Evolutionary conservation across 1,284 basidiomycete genomes (phyloP).

Genomic region (Pseudozyma sp.): DNA sequence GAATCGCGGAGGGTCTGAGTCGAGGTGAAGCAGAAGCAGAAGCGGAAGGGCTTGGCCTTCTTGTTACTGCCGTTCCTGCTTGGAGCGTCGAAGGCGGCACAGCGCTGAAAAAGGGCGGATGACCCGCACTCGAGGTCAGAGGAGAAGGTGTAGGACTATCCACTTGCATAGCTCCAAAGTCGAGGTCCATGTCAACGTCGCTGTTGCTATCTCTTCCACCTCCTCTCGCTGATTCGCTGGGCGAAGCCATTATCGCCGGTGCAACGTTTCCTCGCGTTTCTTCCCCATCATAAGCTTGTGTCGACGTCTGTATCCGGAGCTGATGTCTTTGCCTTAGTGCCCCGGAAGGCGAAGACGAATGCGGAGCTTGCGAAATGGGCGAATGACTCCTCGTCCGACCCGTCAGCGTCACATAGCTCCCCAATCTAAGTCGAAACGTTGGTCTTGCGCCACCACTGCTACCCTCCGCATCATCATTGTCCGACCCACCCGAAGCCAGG

Average conservation of each 20-base stretch:
- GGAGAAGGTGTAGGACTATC: slow-evolving; percentile 32
- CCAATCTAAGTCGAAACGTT: slow-evolving; percentile 24
- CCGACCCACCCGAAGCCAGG: slow-evolving; percentile 29
- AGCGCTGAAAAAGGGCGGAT: slow-evolving; percentile 8
- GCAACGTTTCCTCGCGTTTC: too few relatives aligned
- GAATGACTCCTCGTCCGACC: slow-evolving; percentile 13
- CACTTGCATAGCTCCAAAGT: slow-evolving; percentile 44
- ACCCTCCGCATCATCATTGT: slow-evolving; percentile 23
- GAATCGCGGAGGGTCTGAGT: background rate
- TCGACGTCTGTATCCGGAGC: slow-evolving; percentile 18
- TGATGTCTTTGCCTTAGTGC: slow-evolving; percentile 17
- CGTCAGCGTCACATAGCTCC: slow-evolving; percentile 22
- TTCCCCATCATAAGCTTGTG: background rate
- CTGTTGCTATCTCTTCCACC: slow-evolving; percentile 23
- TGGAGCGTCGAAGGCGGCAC: too few relatives aligned
- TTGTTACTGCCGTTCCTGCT: too few relatives aligned
- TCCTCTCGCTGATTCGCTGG: background rate
- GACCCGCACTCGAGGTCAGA: background rate
- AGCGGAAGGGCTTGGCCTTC: background rate
- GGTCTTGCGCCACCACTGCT: slow-evolving; percentile 5
- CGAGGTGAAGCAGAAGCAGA: slow-evolving; percentile 1
- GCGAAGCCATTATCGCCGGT: slow-evolving; percentile 1
- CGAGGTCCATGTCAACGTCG: slow-evolving; percentile 36
- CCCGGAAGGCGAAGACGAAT: slow-evolving; percentile 16
- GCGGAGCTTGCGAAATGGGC: slow-evolving; percentile 2